Conservation (phyloP, 176 grass and related monocot species). For the Paspalum notatum region DNA sequence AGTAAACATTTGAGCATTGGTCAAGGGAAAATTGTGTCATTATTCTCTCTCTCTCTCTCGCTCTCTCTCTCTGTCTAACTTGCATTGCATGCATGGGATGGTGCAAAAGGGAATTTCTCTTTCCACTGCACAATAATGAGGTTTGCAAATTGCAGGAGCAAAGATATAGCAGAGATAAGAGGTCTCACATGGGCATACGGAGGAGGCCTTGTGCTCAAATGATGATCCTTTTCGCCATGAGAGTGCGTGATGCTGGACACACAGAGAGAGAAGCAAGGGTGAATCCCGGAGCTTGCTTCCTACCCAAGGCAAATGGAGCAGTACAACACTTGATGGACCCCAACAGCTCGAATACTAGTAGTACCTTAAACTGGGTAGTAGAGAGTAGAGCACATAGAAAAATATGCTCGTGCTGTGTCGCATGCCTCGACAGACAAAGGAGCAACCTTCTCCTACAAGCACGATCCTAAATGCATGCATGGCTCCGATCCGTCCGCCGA, state of each 20-base stretch:
- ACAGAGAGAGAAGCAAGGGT: constrained; percentile 35
- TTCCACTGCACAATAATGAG: constrained; percentile 58
- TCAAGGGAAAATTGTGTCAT: background rate
- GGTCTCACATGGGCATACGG: constrained; percentile 78
- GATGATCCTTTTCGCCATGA: constrained; percentile 91
- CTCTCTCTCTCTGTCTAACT: constrained; percentile 29
- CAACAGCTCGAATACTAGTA: constrained; percentile 43
- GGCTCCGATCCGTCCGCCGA: background rate
- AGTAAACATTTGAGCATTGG: constrained; percentile 26
- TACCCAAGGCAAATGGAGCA: constrained; percentile 88
- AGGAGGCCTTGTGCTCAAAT: constrained; percentile 72
- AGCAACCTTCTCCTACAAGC: constrained; percentile 76
- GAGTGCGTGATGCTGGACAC: constrained; percentile 51
- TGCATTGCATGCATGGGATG: constrained; percentile 53
- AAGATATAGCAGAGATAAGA: constrained; percentile 48
- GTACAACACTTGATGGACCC: constrained; percentile 89
- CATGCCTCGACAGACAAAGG: constrained; percentile 49
- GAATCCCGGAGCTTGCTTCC: constrained; percentile 84
- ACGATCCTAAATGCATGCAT: constrained; percentile 6
- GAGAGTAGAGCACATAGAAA: constrained; percentile 56
- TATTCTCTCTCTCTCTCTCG: constrained; percentile 25
- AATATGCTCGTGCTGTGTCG: constrained; percentile 49
- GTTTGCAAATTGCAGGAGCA: constrained; percentile 51
- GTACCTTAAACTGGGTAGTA: constrained; percentile 30
- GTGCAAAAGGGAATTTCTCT: constrained; percentile 50